Base-by-base conservation (phyloP, 164 flowering plant genomes). In the Cinnamomum chago region DNA sequence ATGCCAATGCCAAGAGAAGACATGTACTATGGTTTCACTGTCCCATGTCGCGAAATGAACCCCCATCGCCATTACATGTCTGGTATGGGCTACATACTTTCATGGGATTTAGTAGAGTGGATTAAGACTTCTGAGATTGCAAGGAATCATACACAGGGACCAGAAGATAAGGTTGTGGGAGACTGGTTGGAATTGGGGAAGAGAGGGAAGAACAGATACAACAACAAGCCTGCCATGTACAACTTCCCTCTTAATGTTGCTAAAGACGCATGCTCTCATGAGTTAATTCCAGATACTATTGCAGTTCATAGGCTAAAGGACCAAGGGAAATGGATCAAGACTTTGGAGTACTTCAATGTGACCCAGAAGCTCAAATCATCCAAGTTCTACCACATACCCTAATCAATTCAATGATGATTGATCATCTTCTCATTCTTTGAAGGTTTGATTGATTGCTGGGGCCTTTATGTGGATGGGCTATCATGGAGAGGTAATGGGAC, bases 241-340 rank as follows among this genome's bases (percentile, higher is more conserved):
- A 67, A 82, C 70, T 77, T 70, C 65, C 84, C 80, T 0, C 62
- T 55, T 3, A 12, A n/a, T 15, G 22, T 20, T 6, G 30, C 72
- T 17, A 62, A 20, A 23, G 60, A 69, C 4, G 15, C 75, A 15
- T 79, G 82, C 67, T 62, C 78, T 2, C 80, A 77, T 22, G 79
- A 82, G 33, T 71, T 79, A 5, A 30, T 40, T 5, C 78, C 76
- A 0, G 80, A 79, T 1, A 79, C 80, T 0, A 69, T 82, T 33
- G 81, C 80, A 2, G 75, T 79, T 73, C 80, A 79, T 70, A 47
- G 75, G 33, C 70, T 82, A 27, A 79, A 82, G 60, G 70, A 67
- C 11, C 65, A 68, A 71, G 78, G 65, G 9, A 67, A 77, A 20
- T 77, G 82, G 84, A 35, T 70, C 10, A 73, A 67, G 62, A 72